phyloP scores from a whole-genome alignment of 768 basidiomycete species.

The Tubosaeta sp. region DNA sequence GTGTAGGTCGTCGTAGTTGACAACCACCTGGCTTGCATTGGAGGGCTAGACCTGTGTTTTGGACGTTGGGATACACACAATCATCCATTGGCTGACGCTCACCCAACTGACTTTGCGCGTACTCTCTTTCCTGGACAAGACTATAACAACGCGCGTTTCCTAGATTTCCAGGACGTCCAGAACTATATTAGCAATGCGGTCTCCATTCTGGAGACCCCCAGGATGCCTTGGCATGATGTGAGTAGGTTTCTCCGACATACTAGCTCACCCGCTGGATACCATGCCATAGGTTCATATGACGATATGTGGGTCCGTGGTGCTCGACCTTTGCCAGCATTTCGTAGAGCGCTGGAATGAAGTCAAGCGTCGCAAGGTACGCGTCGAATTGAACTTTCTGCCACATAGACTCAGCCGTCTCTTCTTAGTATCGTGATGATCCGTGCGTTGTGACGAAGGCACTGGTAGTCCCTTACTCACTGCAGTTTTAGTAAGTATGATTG shows the following conservation, averaged over 20 bases:
- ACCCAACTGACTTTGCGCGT: conserved; percentile 76
- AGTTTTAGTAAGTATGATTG: conserved; percentile 47
- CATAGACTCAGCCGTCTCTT: conserved; percentile 4
- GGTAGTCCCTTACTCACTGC: conserved; percentile 4
- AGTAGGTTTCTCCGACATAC: conserved; percentile 24
- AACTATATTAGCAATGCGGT: conserved; percentile 70
- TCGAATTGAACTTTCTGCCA: not conserved
- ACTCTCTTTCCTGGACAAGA: conserved; percentile 94
- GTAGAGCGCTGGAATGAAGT: conserved; percentile 89
- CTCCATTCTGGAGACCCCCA: conserved; percentile 59
- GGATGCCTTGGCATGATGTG: conserved; percentile 98
- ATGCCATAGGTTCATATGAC: conserved; percentile 73
- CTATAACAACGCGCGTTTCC: conserved; percentile 85
- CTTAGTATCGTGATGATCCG: conserved; percentile 38
- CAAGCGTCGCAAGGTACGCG: conserved; percentile 69
- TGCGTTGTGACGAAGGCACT: conserved; percentile 29
- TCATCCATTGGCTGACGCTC: conserved; percentile 88
- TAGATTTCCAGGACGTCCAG: conserved; percentile 81
- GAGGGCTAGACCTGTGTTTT: conserved; percentile 94
- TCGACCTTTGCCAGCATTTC: conserved; percentile 93
- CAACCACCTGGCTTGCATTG: conserved; percentile 80
- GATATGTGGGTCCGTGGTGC: conserved; percentile 70
- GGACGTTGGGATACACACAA: conserved; percentile 95
- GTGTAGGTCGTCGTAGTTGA: conserved; percentile 74
- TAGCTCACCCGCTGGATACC: not conserved